phyloP scores from a whole-genome alignment of 306 rosid species.

The Astragalus membranaceus region DNA sequence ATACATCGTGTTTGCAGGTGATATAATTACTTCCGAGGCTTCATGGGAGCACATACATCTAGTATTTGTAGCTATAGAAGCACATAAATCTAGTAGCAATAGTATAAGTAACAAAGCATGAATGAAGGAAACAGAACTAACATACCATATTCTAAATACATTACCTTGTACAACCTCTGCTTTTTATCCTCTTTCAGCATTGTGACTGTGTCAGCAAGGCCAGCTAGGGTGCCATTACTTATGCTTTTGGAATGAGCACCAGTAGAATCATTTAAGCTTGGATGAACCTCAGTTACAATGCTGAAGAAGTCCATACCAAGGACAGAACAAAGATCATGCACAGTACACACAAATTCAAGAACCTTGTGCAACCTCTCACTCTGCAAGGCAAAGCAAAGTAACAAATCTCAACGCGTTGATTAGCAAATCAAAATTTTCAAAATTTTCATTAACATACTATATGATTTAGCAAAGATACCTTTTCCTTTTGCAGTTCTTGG shows the following conservation, averaged over 20 bases:
- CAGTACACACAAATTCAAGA: slow-evolving; percentile 68
- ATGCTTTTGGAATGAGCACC: slow-evolving; percentile 83
- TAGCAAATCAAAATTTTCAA: not conserved
- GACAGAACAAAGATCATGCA: slow-evolving; percentile 85
- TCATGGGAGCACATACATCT: too few relatives aligned
- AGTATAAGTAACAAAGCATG: not conserved
- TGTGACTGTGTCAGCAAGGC: slow-evolving; percentile 66
- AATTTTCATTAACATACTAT: not conserved
- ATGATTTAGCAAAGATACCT: slow-evolving; percentile 37
- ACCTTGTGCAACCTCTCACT: slow-evolving; percentile 75
- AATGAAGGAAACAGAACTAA: not conserved
- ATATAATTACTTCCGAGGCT: not conserved
- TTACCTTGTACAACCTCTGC: slow-evolving; percentile 69
- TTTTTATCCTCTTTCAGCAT: slow-evolving; percentile 64
- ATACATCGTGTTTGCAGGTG: not conserved
- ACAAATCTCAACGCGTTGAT: not conserved
- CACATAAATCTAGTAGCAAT: not conserved
- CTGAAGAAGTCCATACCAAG: slow-evolving; percentile 90
- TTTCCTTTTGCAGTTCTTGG: slow-evolving; percentile 87
- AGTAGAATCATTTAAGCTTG: slow-evolving; percentile 81
- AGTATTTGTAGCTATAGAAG: not conserved
- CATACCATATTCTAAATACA: not conserved
- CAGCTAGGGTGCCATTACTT: slow-evolving; percentile 73
- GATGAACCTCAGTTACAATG: slow-evolving; percentile 83
- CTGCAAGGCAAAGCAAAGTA: slow-evolving; percentile 36